Evolutionary conservation across 2,329 filamentous ascomycete genomes (phyloP).

Genomic region (Chalaropsis thielavioides): DNA sequence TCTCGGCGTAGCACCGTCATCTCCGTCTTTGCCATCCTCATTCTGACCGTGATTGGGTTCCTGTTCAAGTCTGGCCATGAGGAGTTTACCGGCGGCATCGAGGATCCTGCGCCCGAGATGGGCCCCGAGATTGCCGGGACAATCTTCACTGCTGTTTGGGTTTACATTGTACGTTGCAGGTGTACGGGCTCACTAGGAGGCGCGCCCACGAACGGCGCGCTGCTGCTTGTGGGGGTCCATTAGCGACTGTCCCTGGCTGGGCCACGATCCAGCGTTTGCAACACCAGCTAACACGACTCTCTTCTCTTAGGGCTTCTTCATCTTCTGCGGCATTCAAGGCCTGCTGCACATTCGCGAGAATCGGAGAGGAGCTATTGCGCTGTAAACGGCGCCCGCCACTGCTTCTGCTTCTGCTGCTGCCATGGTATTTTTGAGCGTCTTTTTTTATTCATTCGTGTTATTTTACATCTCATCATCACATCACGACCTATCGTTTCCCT

Average conservation of each 20-base stretch:
- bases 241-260: neutral
- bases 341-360: conserved; percentile 72
- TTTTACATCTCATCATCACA: neutral
- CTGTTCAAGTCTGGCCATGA: conserved; percentile 73
- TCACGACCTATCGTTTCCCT: neutral
- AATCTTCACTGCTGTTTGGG: conserved; percentile 73
- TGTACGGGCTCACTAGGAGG: neutral
- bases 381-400: conserved; percentile 30
- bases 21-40: conserved; percentile 49
- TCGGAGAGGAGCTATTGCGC: conserved; percentile 61
- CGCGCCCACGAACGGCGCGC: neutral
- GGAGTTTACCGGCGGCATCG: conserved; percentile 62
- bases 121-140: conserved; percentile 67
- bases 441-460: neutral
- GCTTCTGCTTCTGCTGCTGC: neutral
- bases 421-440: conserved; percentile 2
- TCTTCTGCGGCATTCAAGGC: conserved; percentile 85
- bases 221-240: neutral
- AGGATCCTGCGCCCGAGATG: conserved; percentile 54
- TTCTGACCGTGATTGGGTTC: conserved; percentile 48
- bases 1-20: conserved; percentile 51
- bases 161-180: conserved; percentile 63
- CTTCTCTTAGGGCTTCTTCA: conserved; percentile 56
- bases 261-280: neutral
- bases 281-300: neutral